phyloP scores from a whole-genome alignment of 768 basidiomycete species.

The Coprinopsis sp. region DNA sequence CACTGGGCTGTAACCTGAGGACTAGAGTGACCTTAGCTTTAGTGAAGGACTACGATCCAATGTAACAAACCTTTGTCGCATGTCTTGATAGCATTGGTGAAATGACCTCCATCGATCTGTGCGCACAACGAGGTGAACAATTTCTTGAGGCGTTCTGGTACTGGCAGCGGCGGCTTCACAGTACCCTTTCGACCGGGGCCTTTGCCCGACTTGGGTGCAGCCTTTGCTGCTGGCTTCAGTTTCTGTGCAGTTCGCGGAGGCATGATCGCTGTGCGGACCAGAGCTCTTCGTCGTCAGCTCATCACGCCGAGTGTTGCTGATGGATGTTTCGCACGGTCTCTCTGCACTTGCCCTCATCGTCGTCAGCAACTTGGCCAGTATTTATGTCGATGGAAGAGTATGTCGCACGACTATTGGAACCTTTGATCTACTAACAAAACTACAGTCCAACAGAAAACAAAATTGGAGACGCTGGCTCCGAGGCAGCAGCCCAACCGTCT shows the following conservation, averaged over 20 bases:
- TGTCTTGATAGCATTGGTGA: slow-evolving; percentile 82
- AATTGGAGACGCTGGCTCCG: slow-evolving; percentile 11
- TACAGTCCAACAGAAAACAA: slow-evolving; percentile 19
- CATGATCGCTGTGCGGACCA: neutral
- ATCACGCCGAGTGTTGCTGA: neutral
- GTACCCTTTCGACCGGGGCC: slow-evolving; percentile 18
- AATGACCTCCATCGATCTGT: slow-evolving; percentile 88
- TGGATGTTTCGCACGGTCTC: slow-evolving; percentile 30
- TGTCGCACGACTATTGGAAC: neutral
- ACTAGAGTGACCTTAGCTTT: slow-evolving; percentile 40
- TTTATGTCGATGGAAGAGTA: slow-evolving; percentile 56
- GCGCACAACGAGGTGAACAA: slow-evolving; percentile 77
- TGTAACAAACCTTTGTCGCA: slow-evolving; percentile 77
- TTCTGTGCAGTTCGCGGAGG: slow-evolving; percentile 19
- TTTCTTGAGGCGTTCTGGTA: slow-evolving; percentile 42
- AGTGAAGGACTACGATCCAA: slow-evolving; percentile 5
- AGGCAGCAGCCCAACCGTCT: slow-evolving; percentile 41
- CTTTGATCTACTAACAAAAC: slow-evolving; percentile 2
- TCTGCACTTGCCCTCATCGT: slow-evolving; percentile 19
- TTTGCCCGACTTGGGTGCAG: slow-evolving; percentile 11
- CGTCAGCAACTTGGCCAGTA: slow-evolving; percentile 14
- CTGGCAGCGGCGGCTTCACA: slow-evolving; percentile 29
- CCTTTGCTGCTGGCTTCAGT: slow-evolving; percentile 11
- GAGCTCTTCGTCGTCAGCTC: neutral
- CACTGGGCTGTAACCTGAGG: slow-evolving; percentile 58